Base-by-base conservation (phyloP, 139 green algal species). In the Closterium sp. region DNA sequence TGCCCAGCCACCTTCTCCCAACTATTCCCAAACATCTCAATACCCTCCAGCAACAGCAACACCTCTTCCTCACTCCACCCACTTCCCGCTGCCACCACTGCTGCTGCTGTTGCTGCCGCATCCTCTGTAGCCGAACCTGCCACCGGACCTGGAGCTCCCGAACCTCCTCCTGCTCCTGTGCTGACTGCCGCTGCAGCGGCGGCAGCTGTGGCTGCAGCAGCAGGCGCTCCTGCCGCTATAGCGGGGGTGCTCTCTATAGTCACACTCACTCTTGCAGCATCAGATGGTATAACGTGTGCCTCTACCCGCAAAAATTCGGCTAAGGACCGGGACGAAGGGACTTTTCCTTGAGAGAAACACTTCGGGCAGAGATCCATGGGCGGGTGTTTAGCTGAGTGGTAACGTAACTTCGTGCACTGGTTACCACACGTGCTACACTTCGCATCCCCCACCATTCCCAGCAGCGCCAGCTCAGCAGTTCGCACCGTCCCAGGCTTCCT, bases 1-100 rank as follows among this genome's bases (percentile, higher is more conserved):
- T 98, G 97, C 89, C 97, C 96, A 0, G 98, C 96, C 17, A 99
- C 96, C 38, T 96, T 91, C 4, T 89, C 90, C 98, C 98, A 99
- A 85, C 97, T 94, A 70, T 99, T 97, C 13, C 96, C 97, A 86
- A 90, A 94, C 30, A 97, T 73, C 94, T 99, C 97, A n/a, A 99
- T 73, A 31, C 32, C 97, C 94, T 98, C 97, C 1, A 96, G 91
- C 84, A 98, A 94, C 89, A 98, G 93, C 88, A 98, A 93, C 29
- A 95, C 96, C 92, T 98, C 97, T 94, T 97, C 93, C 29, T 97
- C 95, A 29, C 85, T 97, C 97, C 97, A 98, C 0, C 94, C 62
- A 79, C 62, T 79, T 79, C 62, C 62, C 13, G 62, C 62, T 79
- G 62, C 62, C 19, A 24, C 62, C 1, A 13, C 62, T 79, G 62